These are phyloP conservation scores for Chlorella variabilis DNA, from an alignment of 163 green algal species.

Conservation along the genomic window DNA sequence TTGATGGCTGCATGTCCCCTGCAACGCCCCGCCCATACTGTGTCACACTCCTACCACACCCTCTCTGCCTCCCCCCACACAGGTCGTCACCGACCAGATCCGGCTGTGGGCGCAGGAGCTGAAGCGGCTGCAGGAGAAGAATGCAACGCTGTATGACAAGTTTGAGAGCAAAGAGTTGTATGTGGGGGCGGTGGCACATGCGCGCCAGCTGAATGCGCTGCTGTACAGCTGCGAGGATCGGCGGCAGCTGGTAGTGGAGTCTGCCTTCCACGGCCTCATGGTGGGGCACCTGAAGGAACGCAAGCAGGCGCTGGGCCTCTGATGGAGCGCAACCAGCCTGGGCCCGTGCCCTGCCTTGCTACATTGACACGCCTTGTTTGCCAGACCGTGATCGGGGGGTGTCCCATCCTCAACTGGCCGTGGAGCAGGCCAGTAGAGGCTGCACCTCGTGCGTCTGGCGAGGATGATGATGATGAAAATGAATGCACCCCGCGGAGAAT, in stretches of 20 bases:
- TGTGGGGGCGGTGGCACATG: slow-evolving; percentile 42
- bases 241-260: slow-evolving; percentile 42
- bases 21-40: neutral
- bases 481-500: no score
- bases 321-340: no score
- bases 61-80: slow-evolving; percentile 3
- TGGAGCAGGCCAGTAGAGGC: no score
- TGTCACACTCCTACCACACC: neutral
- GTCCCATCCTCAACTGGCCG: no score
- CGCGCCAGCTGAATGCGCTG: slow-evolving; percentile 44
- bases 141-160: slow-evolving; percentile 69
- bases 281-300: slow-evolving; percentile 55
- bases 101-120: slow-evolving; percentile 86
- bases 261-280: slow-evolving; percentile 53
- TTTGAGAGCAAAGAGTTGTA: slow-evolving; percentile 75
- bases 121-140: slow-evolving; percentile 59
- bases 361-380: no score
- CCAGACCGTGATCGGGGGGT: no score
- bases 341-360: neutral
- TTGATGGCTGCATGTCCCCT: neutral
- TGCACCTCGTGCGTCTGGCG: no score
- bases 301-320: slow-evolving; percentile 51
- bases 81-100: slow-evolving; percentile 85
- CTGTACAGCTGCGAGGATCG: slow-evolving; percentile 53
- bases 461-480: no score